Conservation (phyloP, 192 early-diverging fungal genomes). For the Coemansia sp. region DNA sequence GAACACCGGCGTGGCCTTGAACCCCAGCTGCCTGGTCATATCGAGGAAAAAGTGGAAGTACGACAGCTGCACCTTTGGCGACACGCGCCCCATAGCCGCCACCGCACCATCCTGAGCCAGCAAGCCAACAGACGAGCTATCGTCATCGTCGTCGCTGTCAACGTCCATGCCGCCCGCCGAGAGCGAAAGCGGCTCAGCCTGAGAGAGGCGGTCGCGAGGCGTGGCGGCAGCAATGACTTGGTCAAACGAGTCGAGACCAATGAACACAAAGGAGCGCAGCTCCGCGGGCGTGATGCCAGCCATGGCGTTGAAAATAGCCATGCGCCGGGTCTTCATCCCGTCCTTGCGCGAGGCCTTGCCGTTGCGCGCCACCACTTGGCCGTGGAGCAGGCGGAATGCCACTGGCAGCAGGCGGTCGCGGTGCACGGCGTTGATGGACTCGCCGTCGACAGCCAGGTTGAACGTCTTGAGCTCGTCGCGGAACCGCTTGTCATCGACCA, state of each 20-base stretch:
- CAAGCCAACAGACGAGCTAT: not conserved
- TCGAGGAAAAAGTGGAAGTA: conserved; percentile 81
- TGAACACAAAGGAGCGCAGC: conserved; percentile 70
- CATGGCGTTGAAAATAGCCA: conserved; percentile 84
- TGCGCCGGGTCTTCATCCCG: conserved; percentile 71
- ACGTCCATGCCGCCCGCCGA: conserved; percentile 17
- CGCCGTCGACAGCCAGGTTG: conserved; percentile 64
- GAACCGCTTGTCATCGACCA: conserved; percentile 87
- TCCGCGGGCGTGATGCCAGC: conserved; percentile 68
- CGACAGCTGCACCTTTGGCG: conserved; percentile 70
- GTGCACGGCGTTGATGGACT: conserved; percentile 66
- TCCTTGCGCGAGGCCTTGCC: conserved; percentile 75
- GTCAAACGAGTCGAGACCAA: conserved; percentile 83
- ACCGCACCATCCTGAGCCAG: not conserved
- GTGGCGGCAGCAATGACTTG: conserved; percentile 36
- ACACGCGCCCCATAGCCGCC: conserved; percentile 24
- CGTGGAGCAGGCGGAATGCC: conserved; percentile 85
- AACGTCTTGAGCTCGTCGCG: conserved; percentile 88
- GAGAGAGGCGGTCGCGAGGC: conserved; percentile 36
- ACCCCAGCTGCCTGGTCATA: conserved; percentile 80
- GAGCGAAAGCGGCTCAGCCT: conserved; percentile 47
- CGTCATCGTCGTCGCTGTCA: conserved; percentile 5
- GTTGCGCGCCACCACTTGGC: conserved; percentile 81
- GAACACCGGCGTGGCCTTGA: conserved; percentile 71
- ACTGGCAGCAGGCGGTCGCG: conserved; percentile 74